These are phyloP conservation scores for Solanum arcanum DNA, from an alignment of 257 asterid genomes.

Conservation along the genomic window DNA sequence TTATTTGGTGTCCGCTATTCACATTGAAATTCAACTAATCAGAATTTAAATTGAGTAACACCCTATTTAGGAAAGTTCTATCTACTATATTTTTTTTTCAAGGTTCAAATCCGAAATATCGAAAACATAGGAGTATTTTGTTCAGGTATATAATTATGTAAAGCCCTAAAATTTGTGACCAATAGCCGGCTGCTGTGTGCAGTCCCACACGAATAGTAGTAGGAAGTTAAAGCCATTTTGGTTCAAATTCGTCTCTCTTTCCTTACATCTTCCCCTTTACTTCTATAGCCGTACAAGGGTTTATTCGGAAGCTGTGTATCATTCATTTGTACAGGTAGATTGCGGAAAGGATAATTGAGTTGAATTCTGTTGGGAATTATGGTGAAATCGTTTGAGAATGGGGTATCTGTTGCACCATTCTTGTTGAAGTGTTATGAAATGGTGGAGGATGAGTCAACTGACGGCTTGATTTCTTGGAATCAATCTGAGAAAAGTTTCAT, in stretches of 20 bases:
- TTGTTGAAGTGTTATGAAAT: slow-evolving; percentile 78
- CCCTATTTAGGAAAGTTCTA: too few species aligned
- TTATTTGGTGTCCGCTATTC: background rate
- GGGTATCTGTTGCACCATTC: slow-evolving; percentile 58
- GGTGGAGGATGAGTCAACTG: slow-evolving; percentile 75
- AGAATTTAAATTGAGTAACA: too few species aligned
- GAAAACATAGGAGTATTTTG: background rate
- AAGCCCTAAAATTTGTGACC: background rate
- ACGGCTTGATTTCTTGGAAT: slow-evolving; percentile 76
- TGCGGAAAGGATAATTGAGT: background rate
- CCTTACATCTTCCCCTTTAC: background rate
- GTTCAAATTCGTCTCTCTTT: background rate
- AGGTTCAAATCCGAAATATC: background rate
- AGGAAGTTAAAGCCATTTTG: background rate
- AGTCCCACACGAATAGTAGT: background rate
- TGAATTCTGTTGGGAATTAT: slow-evolving; percentile 11
- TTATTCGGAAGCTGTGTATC: background rate
- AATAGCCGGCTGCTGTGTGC: background rate
- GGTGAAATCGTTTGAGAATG: slow-evolving; percentile 74
- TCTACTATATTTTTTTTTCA: background rate
- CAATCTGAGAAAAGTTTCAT: slow-evolving; percentile 52
- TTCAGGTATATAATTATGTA: background rate
- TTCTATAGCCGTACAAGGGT: background rate
- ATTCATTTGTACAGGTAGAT: background rate
- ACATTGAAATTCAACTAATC: too few species aligned